A percentile compares a stretch with the other conserved stretches of the same genome.
These are phyloP conservation scores for Neopestalotiopsis rosae DNA, from an alignment of 2,329 filamentous ascomycete genomes.

Conservation along the genomic window DNA sequence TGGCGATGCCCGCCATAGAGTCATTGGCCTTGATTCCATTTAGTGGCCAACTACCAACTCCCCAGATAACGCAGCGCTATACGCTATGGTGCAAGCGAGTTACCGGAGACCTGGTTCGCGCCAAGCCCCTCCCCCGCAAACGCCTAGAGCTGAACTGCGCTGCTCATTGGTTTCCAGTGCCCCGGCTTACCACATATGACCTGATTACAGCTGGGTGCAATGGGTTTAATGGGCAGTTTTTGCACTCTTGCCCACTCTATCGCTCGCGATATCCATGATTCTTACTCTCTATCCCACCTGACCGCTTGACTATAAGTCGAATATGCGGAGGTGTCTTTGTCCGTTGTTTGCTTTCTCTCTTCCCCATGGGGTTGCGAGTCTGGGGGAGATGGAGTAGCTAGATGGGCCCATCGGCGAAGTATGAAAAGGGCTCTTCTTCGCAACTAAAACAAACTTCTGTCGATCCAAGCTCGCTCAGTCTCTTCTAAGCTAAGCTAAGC, in stretches of 20 bases:
- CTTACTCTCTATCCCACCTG: background rate
- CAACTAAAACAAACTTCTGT: background rate
- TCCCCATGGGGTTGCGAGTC: constrained; percentile 4
- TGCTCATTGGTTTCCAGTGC: background rate
- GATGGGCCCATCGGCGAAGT: background rate
- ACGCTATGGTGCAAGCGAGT: background rate
- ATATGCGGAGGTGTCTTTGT: constrained; percentile 5
- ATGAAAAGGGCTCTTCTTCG: background rate
- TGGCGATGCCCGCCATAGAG: background rate
- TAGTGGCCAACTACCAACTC: background rate
- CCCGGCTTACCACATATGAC: background rate
- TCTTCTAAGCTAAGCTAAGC: background rate
- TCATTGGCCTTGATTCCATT: background rate
- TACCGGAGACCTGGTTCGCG: background rate
- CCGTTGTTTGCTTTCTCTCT: background rate
- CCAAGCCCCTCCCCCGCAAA: background rate
- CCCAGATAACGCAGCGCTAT: background rate
- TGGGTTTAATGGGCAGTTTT: background rate
- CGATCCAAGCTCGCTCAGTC: background rate
- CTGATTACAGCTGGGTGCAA: background rate
- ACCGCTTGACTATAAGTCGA: background rate
- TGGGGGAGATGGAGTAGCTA: background rate
- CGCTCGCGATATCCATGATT: background rate
- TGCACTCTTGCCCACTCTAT: background rate
- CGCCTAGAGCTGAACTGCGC: background rate